Conservation (phyloP, 805 yeast genomes). For the Candida orba region DNA sequence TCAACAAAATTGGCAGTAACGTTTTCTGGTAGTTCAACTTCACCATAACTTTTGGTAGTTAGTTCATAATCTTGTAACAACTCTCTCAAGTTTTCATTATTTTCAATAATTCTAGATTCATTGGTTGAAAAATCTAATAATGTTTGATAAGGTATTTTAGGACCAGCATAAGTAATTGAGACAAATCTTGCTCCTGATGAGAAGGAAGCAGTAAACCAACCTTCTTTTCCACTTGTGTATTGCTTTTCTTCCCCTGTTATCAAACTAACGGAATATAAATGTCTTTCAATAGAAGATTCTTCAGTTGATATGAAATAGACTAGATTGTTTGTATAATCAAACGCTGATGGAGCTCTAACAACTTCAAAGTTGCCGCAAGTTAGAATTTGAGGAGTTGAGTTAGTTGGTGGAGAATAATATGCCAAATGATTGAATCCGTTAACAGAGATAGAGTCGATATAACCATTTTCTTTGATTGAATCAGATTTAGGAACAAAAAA, state of each 20-base stretch:
- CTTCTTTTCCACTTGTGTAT: constrained; percentile 38
- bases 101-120: constrained; percentile 27
- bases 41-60: constrained; percentile 51
- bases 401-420: constrained; percentile 66
- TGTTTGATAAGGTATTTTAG: constrained; percentile 71
- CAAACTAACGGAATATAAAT: constrained; percentile 63
- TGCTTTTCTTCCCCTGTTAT: constrained; percentile 29
- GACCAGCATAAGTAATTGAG: constrained; percentile 69
- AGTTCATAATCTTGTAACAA: constrained; percentile 39
- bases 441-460: constrained; percentile 68
- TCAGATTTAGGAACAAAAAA: constrained; percentile 47
- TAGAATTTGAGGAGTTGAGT: constrained; percentile 47
- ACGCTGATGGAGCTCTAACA: constrained; percentile 59
- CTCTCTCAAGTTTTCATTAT: constrained; percentile 34
- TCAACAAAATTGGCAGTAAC: constrained; percentile 60
- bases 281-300: constrained; percentile 77
- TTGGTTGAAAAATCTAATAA: constrained; percentile 47
- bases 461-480: constrained; percentile 50
- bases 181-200: constrained; percentile 74
- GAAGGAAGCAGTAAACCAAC: constrained; percentile 66
- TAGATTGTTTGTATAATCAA: constrained; percentile 44
- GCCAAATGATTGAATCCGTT: constrained; percentile 72
- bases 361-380: constrained; percentile 89
- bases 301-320: constrained; percentile 64
- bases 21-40: constrained; percentile 38